These are phyloP conservation scores for Aspergillus diversus DNA, from an alignment of 495 filamentous ascomycete genomes.

Conservation along the genomic window DNA sequence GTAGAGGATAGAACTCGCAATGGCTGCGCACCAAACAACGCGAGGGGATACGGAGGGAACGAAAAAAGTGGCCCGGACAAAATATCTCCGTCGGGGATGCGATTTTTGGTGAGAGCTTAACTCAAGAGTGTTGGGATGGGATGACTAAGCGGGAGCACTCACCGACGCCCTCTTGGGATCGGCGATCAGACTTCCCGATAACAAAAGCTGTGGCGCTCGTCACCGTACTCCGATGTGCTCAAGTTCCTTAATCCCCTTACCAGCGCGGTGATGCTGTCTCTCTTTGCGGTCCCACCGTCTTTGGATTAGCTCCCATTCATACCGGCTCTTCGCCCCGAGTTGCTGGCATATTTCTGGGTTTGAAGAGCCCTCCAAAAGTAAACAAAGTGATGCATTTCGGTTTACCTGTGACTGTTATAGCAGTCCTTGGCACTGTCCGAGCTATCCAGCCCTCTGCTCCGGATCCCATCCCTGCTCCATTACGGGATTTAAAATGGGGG, in stretches of 20 bases:
- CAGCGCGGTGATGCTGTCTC: background rate
- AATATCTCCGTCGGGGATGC: slow-evolving; percentile 17
- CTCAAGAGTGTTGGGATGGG: slow-evolving; percentile 41
- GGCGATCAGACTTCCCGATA: background rate
- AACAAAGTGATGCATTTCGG: background rate
- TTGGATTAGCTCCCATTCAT: background rate
- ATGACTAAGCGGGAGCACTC: slow-evolving; percentile 41
- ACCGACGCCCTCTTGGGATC: slow-evolving; percentile 45
- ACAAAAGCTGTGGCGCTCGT: background rate
- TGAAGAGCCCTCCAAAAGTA: background rate
- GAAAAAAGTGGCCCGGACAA: slow-evolving; percentile 15
- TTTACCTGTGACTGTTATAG: slow-evolving; percentile 20
- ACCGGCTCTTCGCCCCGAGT: background rate
- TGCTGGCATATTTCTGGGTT: background rate
- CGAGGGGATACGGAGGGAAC: slow-evolving; percentile 13
- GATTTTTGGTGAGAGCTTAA: slow-evolving; percentile 33
- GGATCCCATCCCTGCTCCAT: slow-evolving; percentile 74
- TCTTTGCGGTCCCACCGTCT: background rate
- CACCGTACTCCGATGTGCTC: background rate
- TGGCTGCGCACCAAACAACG: slow-evolving; percentile 27
- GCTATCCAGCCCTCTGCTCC: slow-evolving; percentile 81
- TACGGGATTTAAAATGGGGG: slow-evolving; percentile 85
- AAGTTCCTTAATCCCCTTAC: background rate
- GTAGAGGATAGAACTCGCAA: slow-evolving; percentile 30
- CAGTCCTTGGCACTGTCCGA: slow-evolving; percentile 30